Evolutionary conservation across 2,329 filamentous ascomycete genomes (phyloP).

Genomic region (Fusarium sp.): DNA sequence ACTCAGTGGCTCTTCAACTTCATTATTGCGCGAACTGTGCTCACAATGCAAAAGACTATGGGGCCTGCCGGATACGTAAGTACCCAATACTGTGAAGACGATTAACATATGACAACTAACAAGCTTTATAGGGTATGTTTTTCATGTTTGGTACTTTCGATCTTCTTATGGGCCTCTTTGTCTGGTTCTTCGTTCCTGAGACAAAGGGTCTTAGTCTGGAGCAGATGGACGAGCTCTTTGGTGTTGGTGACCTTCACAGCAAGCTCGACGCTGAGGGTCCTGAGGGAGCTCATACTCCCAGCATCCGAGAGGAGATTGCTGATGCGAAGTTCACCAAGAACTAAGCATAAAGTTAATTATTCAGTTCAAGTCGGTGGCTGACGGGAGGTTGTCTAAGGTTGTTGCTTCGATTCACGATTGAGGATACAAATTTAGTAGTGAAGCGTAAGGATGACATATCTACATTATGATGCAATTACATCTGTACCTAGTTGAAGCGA

Average conservation of each 20-base stretch:
- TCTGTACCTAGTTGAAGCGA: conserved; percentile 4
- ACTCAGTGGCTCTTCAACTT: conserved; percentile 83
- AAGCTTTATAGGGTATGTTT: conserved; percentile 66
- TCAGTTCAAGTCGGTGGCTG: not conserved
- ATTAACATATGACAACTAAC: conserved; percentile 14
- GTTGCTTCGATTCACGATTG: not conserved
- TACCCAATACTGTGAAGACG: conserved; percentile 1
- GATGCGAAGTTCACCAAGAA: conserved; percentile 32
- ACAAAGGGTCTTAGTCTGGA: conserved; percentile 75
- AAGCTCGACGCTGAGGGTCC: conserved; percentile 52
- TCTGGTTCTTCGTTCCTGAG: conserved; percentile 77
- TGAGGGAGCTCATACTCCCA: conserved; percentile 45
- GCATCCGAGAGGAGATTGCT: conserved; percentile 46
- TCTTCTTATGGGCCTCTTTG: conserved; percentile 73
- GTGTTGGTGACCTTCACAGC: conserved; percentile 62
- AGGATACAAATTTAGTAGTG: not conserved
- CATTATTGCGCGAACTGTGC: conserved; percentile 72
- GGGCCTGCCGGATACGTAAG: conserved; percentile 57
- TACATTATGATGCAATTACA: not conserved
- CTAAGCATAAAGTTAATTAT: not conserved
- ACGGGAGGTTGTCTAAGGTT: not conserved
- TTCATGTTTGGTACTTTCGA: conserved; percentile 77
- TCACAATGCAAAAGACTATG: conserved; percentile 73
- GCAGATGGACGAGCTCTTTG: conserved; percentile 76
- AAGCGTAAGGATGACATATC: not conserved